These are phyloP conservation scores for Annona cherimola DNA, from an alignment of 164 flowering plant species.

Conservation along the genomic window DNA sequence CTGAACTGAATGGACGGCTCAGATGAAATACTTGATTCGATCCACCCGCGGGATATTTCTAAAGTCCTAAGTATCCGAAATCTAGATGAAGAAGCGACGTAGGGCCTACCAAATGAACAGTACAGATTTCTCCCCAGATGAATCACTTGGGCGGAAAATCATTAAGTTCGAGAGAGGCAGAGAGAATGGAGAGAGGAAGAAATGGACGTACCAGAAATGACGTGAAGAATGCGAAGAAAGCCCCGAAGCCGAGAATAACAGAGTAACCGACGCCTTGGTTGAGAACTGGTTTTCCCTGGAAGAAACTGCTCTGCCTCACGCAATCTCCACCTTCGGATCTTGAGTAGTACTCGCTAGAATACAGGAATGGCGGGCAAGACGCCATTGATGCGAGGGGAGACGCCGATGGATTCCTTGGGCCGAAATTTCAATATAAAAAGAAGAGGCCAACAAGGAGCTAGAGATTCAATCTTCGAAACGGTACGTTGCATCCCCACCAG, in stretches of 20 bases:
- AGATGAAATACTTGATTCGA: no score
- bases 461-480: no score
- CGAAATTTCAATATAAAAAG: background rate
- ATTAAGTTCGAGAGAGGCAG: background rate
- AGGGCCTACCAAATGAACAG: background rate
- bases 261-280: slow-evolving; percentile 87
- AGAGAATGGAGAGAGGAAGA: background rate
- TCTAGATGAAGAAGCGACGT: no score
- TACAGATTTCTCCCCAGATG: background rate
- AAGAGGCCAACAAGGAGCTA: background rate
- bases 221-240: slow-evolving; percentile 87
- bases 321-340: slow-evolving; percentile 32
- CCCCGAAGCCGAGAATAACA: slow-evolving; percentile 88
- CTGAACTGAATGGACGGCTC: no score
- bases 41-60: no score
- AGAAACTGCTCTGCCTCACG: slow-evolving; percentile 73
- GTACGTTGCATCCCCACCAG: no score
- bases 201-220: slow-evolving; percentile 58
- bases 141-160: background rate
- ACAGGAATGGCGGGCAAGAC: slow-evolving; percentile 64
- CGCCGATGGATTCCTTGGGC: background rate
- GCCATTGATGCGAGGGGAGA: slow-evolving; percentile 1
- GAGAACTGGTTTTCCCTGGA: slow-evolving; percentile 65
- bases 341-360: slow-evolving; percentile 53
- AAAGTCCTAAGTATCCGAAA: no score